phyloP scores from a whole-genome alignment of 2,329 filamentous ascomycete genomes.

The Fusarium mundagurra region DNA sequence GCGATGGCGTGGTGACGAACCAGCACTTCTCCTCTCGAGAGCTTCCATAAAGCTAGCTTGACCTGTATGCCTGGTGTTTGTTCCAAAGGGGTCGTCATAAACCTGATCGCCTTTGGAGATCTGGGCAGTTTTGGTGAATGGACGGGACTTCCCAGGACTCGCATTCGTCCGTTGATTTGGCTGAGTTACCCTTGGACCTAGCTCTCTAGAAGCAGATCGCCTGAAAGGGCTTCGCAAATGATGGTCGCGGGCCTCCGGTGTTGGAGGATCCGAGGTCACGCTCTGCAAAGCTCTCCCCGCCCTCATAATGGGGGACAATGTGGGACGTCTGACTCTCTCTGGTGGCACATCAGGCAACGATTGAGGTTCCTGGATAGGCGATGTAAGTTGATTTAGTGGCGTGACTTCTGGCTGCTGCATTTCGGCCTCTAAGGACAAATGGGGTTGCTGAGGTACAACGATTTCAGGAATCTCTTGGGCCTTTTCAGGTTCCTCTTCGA shows the following conservation, averaged over 20 bases:
- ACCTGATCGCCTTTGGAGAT: slow-evolving; percentile 16
- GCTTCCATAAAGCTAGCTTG: slow-evolving; percentile 48
- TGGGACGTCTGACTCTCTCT: slow-evolving; percentile 52
- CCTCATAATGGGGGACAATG: slow-evolving; percentile 67
- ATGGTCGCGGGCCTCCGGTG: slow-evolving; percentile 61
- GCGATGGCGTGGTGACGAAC: slow-evolving; percentile 14
- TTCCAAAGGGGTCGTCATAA: slow-evolving; percentile 46
- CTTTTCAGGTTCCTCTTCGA: slow-evolving; percentile 17
- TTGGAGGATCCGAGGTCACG: slow-evolving; percentile 68
- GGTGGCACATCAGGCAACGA: slow-evolving; percentile 44
- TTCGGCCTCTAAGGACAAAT: slow-evolving; percentile 19
- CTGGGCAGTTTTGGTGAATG: slow-evolving; percentile 19
- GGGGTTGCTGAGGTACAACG: slow-evolving; percentile 13
- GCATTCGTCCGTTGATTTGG: slow-evolving; percentile 39
- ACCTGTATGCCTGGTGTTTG: slow-evolving; percentile 39
- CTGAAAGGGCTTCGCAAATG: slow-evolving; percentile 67
- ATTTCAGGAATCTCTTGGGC: slow-evolving; percentile 18
- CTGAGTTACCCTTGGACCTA: slow-evolving; percentile 44
- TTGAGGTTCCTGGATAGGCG: slow-evolving; percentile 48
- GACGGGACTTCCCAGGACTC: slow-evolving; percentile 44
- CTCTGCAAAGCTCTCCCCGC: slow-evolving; percentile 66
- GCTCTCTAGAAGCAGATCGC: slow-evolving; percentile 50
- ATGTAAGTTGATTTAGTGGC: slow-evolving; percentile 51
- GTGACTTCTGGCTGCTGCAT: slow-evolving; percentile 45
- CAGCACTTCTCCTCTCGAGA: slow-evolving; percentile 41